phyloP scores from a whole-genome alignment of 306 rosid genomes.

The Fragaria ananassa region DNA sequence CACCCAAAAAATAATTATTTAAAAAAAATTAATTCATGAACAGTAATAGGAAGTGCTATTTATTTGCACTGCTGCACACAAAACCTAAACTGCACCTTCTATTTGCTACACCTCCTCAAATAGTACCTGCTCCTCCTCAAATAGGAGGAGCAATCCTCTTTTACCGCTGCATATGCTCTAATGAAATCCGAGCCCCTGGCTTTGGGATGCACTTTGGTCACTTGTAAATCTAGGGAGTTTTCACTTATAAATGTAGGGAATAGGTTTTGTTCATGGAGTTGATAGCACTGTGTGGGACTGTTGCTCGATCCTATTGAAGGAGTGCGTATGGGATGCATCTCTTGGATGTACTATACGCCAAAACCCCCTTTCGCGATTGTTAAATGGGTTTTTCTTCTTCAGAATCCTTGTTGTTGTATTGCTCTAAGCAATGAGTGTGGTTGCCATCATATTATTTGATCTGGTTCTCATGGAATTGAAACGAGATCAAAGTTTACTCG shows the following conservation, averaged over 20 bases:
- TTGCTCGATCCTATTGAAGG: background rate
- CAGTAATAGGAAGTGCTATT: too few species aligned
- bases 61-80: too few species aligned
- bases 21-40: too few species aligned
- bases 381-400: too few species aligned
- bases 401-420: background rate
- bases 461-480: background rate
- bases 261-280: background rate
- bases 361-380: too few species aligned
- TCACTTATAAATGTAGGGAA: background rate
- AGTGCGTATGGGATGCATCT: background rate
- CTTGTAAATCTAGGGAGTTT: background rate
- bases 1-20: too few species aligned
- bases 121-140: too few species aligned
- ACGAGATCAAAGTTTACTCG: background rate
- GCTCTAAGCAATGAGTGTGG: background rate
- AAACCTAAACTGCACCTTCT: too few species aligned
- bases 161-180: too few species aligned
- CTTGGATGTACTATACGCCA: background rate
- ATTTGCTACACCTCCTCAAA: too few species aligned
- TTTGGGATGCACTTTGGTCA: background rate
- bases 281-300: background rate
- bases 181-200: background rate
- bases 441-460: background rate
- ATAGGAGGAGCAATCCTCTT: too few species aligned